Conservation (phyloP, 2,329 filamentous ascomycete species). For the Lachnellula suecica region DNA sequence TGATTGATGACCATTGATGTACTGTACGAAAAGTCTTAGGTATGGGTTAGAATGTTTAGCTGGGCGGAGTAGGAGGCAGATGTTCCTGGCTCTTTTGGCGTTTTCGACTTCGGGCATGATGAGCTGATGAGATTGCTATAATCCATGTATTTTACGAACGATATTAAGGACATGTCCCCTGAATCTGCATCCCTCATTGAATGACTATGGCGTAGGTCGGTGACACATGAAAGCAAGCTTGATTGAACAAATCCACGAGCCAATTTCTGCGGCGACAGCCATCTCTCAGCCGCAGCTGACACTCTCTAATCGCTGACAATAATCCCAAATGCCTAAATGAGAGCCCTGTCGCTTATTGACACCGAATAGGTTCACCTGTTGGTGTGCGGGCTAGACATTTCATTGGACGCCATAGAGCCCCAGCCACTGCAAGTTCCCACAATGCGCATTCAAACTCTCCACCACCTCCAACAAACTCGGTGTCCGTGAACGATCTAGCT, state of each 20-base stretch:
- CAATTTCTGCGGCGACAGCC: neutral
- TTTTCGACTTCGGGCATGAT: neutral
- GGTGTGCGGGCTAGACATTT: neutral
- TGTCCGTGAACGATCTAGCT: constrained; percentile 6
- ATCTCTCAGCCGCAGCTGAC: constrained; percentile 10
- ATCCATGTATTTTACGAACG: neutral
- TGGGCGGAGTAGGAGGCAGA: neutral
- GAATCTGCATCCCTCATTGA: too few species aligned
- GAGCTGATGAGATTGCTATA: neutral
- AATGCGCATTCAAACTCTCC: neutral
- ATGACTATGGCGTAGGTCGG: too few species aligned
- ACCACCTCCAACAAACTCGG: constrained; percentile 1
- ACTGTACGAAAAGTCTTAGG: too few species aligned
- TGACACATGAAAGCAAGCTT: neutral
- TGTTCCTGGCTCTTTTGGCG: neutral
- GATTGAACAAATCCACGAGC: neutral
- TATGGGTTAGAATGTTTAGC: neutral
- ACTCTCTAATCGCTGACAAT: neutral
- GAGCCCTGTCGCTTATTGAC: constrained; percentile 5
- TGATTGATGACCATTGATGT: neutral
- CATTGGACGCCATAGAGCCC: neutral
- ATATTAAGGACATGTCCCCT: neutral
- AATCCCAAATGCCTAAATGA: neutral
- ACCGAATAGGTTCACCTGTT: constrained; percentile 1
- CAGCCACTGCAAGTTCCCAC: neutral